A percentile compares a stretch with the other conserved stretches of the same genome.
Evolutionary conservation across 495 filamentous ascomycete species (phyloP).

Genomic region (Hyphodiscus hymeniophilus): DNA sequence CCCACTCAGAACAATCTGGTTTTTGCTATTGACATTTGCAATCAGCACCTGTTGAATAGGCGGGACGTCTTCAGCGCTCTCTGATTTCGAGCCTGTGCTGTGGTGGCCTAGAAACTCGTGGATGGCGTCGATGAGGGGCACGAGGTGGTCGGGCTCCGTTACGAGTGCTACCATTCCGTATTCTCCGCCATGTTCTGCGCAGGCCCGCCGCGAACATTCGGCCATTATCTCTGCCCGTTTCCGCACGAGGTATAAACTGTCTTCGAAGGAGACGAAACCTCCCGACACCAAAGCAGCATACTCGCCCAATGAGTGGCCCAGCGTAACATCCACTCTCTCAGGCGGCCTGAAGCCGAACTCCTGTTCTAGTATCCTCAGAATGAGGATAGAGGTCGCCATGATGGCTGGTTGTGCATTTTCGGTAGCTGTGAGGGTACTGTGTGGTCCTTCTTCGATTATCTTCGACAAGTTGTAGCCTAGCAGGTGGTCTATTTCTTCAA

Average conservation of each 20-base stretch:
- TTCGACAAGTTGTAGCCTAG: slow-evolving; percentile 61
- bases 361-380: slow-evolving; percentile 78
- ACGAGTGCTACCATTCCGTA: slow-evolving; percentile 94
- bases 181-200: slow-evolving; percentile 56
- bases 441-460: slow-evolving; percentile 76
- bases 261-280: slow-evolving; percentile 65
- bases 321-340: slow-evolving; percentile 65
- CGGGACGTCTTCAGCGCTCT: slow-evolving; percentile 55
- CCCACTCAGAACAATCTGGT: slow-evolving; percentile 91
- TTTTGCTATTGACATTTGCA: slow-evolving; percentile 91
- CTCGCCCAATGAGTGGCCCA: slow-evolving; percentile 93
- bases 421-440: slow-evolving; percentile 65
- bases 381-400: slow-evolving; percentile 86
- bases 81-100: slow-evolving; percentile 53
- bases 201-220: slow-evolving; percentile 56
- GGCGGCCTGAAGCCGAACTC: slow-evolving; percentile 70
- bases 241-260: slow-evolving; percentile 70
- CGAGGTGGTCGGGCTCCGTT: slow-evolving; percentile 68
- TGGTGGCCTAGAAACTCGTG: slow-evolving; percentile 71
- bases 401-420: slow-evolving; percentile 91
- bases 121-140: slow-evolving; percentile 59
- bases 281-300: slow-evolving; percentile 84
- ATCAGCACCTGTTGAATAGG: slow-evolving; percentile 82
- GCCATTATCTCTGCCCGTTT: slow-evolving; percentile 81
- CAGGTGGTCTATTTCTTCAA: slow-evolving; percentile 76